Evolutionary conservation across 2,329 filamentous ascomycete species (phyloP), one percentile per base, ranked within the genome.

Genomic region (Botrytis squamosa): DNA sequence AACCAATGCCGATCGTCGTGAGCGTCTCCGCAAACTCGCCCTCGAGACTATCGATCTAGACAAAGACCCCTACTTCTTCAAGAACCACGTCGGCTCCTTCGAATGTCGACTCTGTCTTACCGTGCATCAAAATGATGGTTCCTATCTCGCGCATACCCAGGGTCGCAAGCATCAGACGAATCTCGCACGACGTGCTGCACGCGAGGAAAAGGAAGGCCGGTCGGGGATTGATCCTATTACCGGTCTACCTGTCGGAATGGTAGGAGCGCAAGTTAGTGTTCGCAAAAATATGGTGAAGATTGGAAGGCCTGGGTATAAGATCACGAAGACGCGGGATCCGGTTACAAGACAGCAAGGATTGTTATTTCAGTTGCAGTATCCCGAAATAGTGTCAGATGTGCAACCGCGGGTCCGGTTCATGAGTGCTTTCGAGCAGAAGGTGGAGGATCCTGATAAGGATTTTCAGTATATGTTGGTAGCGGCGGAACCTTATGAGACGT

Each of bases 41-140:
- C 93, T 99, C 81, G 96, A 99, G 85, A 97, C 94, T 73, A 99
- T 99, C 87, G 95, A 98, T 86, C 93, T 98, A 76, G 96, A 98
- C 85, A 98, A 98, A 85, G 96, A 99, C 85, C 96, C 96, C 0
- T 99, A 98, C 89, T 98, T 98, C 87, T 99, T 99, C 91, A 97
- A 97, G 84, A 99, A 99, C 87, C 95, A 99, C 84, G 93, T 98
- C 80, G 96, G 96, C 81, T 96, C 92, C 81, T 99, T 98, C 84
- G 96, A 99, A 84, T 99, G 96, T 83, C 93, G 96, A 44, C 92
- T 99, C 59, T 99, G 96, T 81, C 87, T 99, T 40, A 99, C 96
- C 0, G 95, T 98, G 7, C 96, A 99, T 87, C 96, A 99, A 81
- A 99, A 99, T 83, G 96, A 99, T 85, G 96, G 96, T 76, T 98